phyloP scores from a whole-genome alignment of 2,329 filamentous ascomycete species.

The Penicillium verrucosum region DNA sequence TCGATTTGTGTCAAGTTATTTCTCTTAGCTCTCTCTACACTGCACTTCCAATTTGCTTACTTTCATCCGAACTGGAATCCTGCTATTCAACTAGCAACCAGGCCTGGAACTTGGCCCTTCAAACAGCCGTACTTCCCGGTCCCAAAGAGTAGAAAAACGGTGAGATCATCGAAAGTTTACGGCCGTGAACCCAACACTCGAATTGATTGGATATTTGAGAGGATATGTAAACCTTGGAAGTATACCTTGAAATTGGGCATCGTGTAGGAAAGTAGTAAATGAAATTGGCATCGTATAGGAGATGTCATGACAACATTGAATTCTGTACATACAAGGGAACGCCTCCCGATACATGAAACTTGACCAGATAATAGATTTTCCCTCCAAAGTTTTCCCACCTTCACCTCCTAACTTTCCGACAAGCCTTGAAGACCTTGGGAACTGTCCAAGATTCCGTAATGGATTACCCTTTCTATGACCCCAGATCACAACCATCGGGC shows the following conservation, averaged over 20 bases:
- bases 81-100: background rate
- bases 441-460: constrained; percentile 34
- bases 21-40: constrained; percentile 13
- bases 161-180: constrained; percentile 1
- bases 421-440: background rate
- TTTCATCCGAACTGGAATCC: background rate
- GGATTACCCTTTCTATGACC: constrained; percentile 56
- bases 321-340: background rate
- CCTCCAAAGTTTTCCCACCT: background rate
- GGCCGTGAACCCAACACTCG: background rate
- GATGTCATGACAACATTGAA: background rate
- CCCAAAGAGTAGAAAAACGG: background rate
- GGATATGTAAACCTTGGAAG: background rate
- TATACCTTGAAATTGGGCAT: background rate
- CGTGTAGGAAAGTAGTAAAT: background rate
- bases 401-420: background rate
- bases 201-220: background rate
- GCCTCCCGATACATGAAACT: background rate
- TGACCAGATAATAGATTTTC: background rate
- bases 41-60: constrained; percentile 7
- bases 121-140: background rate
- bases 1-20: constrained; percentile 31
- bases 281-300: background rate
- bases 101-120: background rate
- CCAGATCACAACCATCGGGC: constrained; percentile 36